Evolutionary conservation across 208 protist genomes (phyloP).

Genomic region (Pavlovales sp.): DNA sequence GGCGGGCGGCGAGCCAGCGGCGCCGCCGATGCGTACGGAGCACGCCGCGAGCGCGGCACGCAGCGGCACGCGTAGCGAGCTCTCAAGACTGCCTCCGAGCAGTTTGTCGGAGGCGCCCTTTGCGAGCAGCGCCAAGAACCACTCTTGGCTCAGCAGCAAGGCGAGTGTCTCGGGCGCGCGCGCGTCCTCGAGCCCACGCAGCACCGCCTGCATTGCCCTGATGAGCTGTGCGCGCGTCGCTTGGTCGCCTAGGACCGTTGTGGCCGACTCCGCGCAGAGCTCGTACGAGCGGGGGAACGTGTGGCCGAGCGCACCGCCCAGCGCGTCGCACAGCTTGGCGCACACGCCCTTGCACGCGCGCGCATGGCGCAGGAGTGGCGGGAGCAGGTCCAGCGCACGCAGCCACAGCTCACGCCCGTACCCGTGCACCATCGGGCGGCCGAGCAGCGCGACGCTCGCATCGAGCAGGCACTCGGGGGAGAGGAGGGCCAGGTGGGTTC

Average conservation of each 20-base stretch:
- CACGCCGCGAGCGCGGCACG: neutral
- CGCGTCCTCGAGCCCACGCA: neutral
- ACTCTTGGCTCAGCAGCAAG: neutral
- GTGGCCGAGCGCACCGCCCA: neutral
- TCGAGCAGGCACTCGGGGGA: neutral
- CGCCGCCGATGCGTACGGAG: too few relatives aligned
- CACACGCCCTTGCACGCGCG: too few relatives aligned
- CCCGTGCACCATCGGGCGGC: too few relatives aligned
- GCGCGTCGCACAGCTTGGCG: neutral
- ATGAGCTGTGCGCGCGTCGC: neutral
- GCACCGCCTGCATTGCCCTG: neutral
- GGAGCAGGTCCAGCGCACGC: neutral
- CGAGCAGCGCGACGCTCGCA: neutral
- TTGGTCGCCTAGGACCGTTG: too few relatives aligned
- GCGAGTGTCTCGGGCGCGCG: neutral
- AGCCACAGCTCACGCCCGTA: neutral
- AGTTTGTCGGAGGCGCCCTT: too few relatives aligned
- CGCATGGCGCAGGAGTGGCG: neutral
- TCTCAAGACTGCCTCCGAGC: neutral
- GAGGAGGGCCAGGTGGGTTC: neutral
- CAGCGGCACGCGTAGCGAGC: neutral
- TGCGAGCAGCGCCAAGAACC: neutral
- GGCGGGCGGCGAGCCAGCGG: too few relatives aligned
- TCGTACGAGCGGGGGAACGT: too few relatives aligned
- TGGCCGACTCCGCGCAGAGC: too few relatives aligned